Percentiles rank a stretch among this genome's conserved stretches.
These are phyloP conservation scores for Brettanomyces custersianus DNA, from an alignment of 805 yeast species.

Conservation along the genomic window DNA sequence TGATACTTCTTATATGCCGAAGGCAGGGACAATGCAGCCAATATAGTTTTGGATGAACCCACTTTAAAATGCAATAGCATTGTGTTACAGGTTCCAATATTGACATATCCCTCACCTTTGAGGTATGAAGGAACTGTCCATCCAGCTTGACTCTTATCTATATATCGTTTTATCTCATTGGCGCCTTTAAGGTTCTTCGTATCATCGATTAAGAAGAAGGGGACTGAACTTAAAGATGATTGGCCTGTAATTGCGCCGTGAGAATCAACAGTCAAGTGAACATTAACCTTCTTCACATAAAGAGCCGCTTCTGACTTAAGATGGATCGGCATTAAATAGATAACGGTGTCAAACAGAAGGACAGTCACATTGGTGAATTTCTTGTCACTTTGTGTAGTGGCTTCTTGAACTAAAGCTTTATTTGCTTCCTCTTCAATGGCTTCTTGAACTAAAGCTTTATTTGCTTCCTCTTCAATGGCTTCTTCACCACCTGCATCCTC, in stretches of 20 bases:
- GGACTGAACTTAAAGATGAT: conserved; percentile 38
- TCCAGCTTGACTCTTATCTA: conserved; percentile 10
- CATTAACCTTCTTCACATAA: conserved; percentile 43
- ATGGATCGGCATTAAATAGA: conserved; percentile 59
- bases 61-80: conserved; percentile 25
- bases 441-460: neutral
- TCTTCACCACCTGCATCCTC: conserved; percentile 15
- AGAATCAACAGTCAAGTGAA: conserved; percentile 33
- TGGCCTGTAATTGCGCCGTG: conserved; percentile 16
- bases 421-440: neutral
- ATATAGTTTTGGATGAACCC: conserved; percentile 4
- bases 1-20: neutral
- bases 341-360: conserved; percentile 40
- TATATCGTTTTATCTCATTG: conserved; percentile 9
- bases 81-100: conserved; percentile 38
- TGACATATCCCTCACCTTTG: conserved; percentile 40
- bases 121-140: conserved; percentile 36
- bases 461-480: conserved; percentile 9
- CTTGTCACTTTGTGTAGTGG: conserved; percentile 1
- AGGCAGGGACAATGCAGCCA: neutral
- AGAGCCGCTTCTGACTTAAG: conserved; percentile 45
- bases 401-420: conserved; percentile 7
- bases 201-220: conserved; percentile 61
- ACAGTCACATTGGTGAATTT: conserved; percentile 14
- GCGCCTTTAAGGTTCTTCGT: conserved; percentile 20